These are phyloP conservation scores for Chenopodium suecicum DNA, from an alignment of 148 eudicot genomes.

Conservation along the genomic window DNA sequence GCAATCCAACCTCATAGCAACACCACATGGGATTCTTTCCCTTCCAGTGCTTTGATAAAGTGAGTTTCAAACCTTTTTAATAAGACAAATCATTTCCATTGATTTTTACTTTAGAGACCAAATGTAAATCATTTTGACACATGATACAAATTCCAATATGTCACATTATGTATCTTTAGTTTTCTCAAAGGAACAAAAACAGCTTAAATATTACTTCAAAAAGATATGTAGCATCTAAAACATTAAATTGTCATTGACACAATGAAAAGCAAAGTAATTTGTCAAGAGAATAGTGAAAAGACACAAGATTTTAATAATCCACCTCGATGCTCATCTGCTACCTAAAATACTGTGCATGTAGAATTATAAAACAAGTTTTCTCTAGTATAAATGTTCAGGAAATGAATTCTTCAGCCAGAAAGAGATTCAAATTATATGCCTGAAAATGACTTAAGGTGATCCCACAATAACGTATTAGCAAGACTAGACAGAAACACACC, in stretches of 20 bases:
- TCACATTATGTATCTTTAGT: background rate
- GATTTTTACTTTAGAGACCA: background rate
- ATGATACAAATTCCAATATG: background rate
- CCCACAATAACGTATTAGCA: background rate
- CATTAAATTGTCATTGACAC: constrained; percentile 2
- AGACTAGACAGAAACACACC: constrained; percentile 37
- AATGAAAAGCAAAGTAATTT: background rate
- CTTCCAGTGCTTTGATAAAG: background rate
- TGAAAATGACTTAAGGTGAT: background rate
- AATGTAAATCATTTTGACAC: background rate
- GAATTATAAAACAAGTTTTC: background rate
- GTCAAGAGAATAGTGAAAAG: background rate
- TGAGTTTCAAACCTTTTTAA: background rate
- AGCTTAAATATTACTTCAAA: background rate
- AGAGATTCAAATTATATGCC: background rate
- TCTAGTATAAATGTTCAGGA: background rate
- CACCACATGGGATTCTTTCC: background rate
- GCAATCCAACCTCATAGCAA: background rate
- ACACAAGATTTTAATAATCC: background rate
- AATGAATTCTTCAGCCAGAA: background rate
- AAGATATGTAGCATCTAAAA: background rate
- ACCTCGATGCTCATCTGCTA: background rate
- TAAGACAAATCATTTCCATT: background rate
- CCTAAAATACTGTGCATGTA: background rate
- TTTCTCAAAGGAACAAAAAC: background rate